phyloP scores from a whole-genome alignment of 2,329 filamentous ascomycete genomes.

The Arthroderma sp. region DNA sequence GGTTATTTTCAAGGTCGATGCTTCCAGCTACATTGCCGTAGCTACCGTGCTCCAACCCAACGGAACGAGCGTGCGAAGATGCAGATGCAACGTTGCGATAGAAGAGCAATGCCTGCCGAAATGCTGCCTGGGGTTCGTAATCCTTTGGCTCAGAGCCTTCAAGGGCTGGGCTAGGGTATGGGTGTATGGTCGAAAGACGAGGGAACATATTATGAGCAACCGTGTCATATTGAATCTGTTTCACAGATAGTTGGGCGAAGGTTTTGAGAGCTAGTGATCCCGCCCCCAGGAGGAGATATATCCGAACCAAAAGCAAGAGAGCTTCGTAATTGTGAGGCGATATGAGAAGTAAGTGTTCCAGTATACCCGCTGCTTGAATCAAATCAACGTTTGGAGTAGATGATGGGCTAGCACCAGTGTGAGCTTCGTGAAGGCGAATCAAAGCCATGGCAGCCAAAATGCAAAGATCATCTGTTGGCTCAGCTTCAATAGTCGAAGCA shows the following conservation, averaged over 20 bases:
- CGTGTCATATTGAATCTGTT: conserved; percentile 37
- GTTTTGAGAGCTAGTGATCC: conserved; percentile 33
- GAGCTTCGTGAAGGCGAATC: conserved; percentile 19
- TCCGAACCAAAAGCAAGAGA: conserved; percentile 30
- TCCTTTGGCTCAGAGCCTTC: conserved; percentile 29
- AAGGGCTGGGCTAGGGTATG: conserved; percentile 27
- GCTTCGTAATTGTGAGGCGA: conserved; percentile 36
- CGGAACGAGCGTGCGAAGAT: conserved; percentile 22
- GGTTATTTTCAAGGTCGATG: conserved; percentile 26
- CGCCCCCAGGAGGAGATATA: conserved; percentile 32
- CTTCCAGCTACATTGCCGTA: conserved; percentile 33
- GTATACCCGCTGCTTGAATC: conserved; percentile 21
- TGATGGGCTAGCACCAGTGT: conserved; percentile 10
- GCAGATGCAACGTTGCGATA: conserved; percentile 28
- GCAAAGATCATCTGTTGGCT: conserved; percentile 31
- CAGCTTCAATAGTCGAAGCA: conserved; percentile 28
- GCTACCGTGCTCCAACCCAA: conserved; percentile 28
- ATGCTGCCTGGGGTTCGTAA: conserved; percentile 28
- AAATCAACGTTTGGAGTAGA: conserved; percentile 19
- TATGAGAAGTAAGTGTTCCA: conserved; percentile 27
- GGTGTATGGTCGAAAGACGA: conserved; percentile 35
- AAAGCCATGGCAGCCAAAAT: conserved; percentile 31
- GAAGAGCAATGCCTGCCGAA: conserved; percentile 29
- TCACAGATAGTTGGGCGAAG: conserved; percentile 34
- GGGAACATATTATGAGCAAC: conserved; percentile 36